Percentiles rank a stretch among this genome's conserved stretches.
Conservation (phyloP, 2,329 filamentous ascomycete genomes). For the Pseudodiploospora longispora region DNA sequence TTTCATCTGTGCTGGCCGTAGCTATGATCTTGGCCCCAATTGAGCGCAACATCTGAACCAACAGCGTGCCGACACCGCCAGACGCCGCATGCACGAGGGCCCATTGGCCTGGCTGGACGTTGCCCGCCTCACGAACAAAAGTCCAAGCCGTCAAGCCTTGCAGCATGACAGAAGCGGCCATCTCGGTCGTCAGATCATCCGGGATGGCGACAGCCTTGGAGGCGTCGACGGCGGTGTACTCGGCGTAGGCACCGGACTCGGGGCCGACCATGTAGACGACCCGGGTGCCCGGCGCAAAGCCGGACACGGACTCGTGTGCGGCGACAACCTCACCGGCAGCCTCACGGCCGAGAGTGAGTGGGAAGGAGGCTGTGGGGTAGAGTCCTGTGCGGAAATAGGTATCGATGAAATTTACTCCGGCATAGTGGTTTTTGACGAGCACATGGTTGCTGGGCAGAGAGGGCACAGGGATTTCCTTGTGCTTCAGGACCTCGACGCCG, state of each 20-base stretch:
- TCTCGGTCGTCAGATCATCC: constrained; percentile 47
- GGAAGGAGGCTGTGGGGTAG: constrained; percentile 59
- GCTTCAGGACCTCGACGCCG: constrained; percentile 63
- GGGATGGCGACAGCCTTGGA: constrained; percentile 56
- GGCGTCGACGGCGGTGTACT: constrained; percentile 47
- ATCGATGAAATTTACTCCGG: constrained; percentile 85
- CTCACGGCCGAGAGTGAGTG: constrained; percentile 73
- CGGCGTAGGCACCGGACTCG: constrained; percentile 40
- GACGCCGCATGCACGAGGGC: constrained; percentile 79
- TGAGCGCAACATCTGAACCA: constrained; percentile 65
- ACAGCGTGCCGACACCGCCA: constrained; percentile 68
- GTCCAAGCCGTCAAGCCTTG: constrained; percentile 80
- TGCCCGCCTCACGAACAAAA: constrained; percentile 66
- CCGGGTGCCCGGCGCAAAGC: constrained; percentile 57
- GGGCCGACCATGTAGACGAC: constrained; percentile 57
- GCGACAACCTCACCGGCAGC: constrained; percentile 63
- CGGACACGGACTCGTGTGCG: constrained; percentile 42
- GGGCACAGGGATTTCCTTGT: constrained; percentile 63
- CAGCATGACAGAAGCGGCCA: constrained; percentile 61
- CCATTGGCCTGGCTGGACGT: constrained; percentile 72
- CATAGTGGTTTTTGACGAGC: constrained; percentile 70
- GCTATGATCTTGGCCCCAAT: constrained; percentile 73
- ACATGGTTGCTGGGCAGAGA: constrained; percentile 60
- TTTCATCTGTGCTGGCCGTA: constrained; percentile 66
- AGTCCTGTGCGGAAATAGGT: constrained; percentile 83